Conservation (phyloP, 176 grass and related monocot genomes). For the Poa annua region DNA sequence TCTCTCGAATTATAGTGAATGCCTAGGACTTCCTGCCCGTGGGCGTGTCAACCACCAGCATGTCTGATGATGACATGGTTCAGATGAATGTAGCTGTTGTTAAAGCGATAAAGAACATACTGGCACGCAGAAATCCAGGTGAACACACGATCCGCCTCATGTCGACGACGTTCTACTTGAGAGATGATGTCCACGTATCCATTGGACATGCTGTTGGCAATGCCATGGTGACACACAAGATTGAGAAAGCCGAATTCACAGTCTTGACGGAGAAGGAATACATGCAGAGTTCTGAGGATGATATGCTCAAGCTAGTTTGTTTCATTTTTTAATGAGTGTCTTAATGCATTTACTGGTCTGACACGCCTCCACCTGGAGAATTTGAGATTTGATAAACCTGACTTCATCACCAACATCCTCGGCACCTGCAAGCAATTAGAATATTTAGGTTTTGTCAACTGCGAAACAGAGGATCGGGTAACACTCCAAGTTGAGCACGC, state of each 20-base stretch:
- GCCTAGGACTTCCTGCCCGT: background rate
- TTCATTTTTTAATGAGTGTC: background rate
- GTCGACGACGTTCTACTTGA: background rate
- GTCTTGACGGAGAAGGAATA: background rate
- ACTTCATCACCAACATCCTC: background rate
- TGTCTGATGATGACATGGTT: background rate
- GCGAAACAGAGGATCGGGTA: background rate
- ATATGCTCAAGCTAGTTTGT: background rate
- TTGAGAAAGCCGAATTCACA: background rate
- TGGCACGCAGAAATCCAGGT: background rate
- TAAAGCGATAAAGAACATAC: background rate
- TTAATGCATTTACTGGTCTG: background rate
- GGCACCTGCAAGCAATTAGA: background rate
- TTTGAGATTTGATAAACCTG: background rate
- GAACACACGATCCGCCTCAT: background rate
- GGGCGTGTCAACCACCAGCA: no score
- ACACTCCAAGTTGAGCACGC: background rate
- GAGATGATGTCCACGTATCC: background rate
- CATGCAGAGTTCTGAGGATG: no score
- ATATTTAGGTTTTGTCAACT: background rate
- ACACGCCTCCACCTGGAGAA: background rate
- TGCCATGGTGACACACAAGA: background rate
- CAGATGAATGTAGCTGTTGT: background rate
- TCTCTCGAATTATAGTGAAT: background rate
- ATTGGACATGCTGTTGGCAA: background rate